Base-by-base conservation (phyloP, 768 basidiomycete species). In the Holtermannia corniformis region DNA sequence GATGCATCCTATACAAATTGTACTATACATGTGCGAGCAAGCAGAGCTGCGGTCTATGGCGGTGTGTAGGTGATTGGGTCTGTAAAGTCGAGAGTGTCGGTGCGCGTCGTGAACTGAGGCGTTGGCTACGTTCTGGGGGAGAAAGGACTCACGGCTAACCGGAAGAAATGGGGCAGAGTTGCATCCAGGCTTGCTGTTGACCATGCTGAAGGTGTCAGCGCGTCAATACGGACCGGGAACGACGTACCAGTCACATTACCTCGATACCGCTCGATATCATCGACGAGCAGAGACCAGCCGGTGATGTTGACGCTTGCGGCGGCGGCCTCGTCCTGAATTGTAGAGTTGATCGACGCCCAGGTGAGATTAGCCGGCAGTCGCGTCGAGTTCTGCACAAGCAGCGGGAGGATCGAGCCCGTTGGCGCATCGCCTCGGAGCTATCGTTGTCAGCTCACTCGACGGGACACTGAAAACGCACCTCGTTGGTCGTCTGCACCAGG, bases 71-170 rank as follows among this genome's bases (percentile, higher is more conserved):
- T 48, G 24, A 64, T 27, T 1, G 65, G 65, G 40, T 56, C 51
- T 4, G 58, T 59, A 41, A 59, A 64, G 48, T 67, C 65, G 25
- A 62, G 52, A 3, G 61, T 56, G 3, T 37, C 32, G 32, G 32
- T 7, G 7, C 32, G 32, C 10, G 32, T 37, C 10, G 16, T 37
- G 32, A 37, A 37, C 32, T 37, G 63, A 51, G 2, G 55, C 63
- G 47, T 64, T 62, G 14, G 56, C 59, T 13, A 59, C 40, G 43
- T 50, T 64, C 65, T 66, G 28, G 41, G 13, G 5, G 41, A 32
- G 14, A 10, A 16, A 24, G 24, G 0, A 62, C 64, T 56, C 43
- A 68, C 66, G 0, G 66, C 66, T n/a, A 68, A 22, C 4, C 62
- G 54, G 49, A 68, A 55, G 21, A 59, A 21, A 14, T 41, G 10